Conservation (phyloP, 2,329 filamentous ascomycete genomes). For the Thermomyces lanuginosus region DNA sequence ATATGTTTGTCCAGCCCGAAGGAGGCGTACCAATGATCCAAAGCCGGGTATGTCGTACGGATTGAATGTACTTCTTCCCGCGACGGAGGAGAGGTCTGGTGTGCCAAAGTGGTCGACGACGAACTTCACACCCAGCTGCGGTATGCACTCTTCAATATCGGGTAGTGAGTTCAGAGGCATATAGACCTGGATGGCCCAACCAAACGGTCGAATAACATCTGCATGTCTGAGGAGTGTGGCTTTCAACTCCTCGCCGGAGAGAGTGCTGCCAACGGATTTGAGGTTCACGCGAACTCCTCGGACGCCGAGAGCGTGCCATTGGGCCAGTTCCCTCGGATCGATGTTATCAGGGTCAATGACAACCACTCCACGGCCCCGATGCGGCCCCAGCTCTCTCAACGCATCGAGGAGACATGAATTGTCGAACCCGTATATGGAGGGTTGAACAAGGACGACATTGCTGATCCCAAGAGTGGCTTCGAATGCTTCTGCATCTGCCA, state of each 20-base stretch:
- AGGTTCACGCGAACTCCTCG: conserved; percentile 45
- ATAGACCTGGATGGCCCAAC: conserved; percentile 45
- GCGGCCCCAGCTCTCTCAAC: conserved; percentile 33
- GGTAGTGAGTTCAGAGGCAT: conserved; percentile 36
- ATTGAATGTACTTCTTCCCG: too few species aligned
- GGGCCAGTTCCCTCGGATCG: conserved; percentile 23
- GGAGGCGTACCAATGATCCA: conserved; percentile 31
- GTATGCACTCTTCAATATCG: conserved; percentile 34
- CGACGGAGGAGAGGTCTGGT: conserved; percentile 21
- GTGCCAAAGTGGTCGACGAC: conserved; percentile 46
- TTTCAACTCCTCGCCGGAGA: conserved; percentile 28
- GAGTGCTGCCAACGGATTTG: conserved; percentile 33
- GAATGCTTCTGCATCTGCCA: conserved; percentile 37
- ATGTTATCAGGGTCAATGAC: conserved; percentile 36
- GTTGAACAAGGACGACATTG: conserved; percentile 45
- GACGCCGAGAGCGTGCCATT: conserved; percentile 43
- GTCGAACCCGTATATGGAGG: conserved; percentile 45
- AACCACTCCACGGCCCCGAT: conserved; percentile 39
- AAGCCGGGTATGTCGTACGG: conserved; percentile 37
- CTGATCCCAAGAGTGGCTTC: conserved; percentile 35
- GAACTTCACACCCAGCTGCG: conserved; percentile 34
- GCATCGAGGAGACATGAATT: conserved; percentile 44
- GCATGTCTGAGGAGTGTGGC: conserved; percentile 33
- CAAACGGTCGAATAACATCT: conserved; percentile 32
- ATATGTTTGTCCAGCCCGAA: conserved; percentile 34